Base-by-base conservation (phyloP, 2,329 filamentous ascomycete species). In the Zymoseptoria ardabiliae region DNA sequence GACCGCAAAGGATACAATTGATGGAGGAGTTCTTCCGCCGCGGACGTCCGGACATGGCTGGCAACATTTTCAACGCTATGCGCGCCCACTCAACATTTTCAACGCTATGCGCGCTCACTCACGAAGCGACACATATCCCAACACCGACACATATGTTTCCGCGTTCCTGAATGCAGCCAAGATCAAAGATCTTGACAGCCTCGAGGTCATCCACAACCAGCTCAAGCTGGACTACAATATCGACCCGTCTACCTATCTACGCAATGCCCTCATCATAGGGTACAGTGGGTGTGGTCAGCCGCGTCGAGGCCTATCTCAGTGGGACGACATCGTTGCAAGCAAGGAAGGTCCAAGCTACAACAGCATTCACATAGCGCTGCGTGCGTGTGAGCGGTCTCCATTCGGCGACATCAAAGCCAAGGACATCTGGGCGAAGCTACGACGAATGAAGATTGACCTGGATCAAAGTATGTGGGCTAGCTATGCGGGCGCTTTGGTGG, bases 41-140 rank as follows among this genome's bases (percentile, higher is more conserved):
- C 48, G 81, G 83, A 25, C 85, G 91, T 10, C 81, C 90, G 11
- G 92, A 97, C 69, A 91, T 97, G 82, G 92, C 90, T 2, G 85
- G 85, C 53, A 82, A 91, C 62, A 85, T 96, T 35, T 97, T 99
- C 74, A 89, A 89, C 13, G 90, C 97, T 72, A 97, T 97, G 92
- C 88, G 91, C n/a, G 82, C 88, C 55, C 87, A 91, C 64, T n/a
- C n/a, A n/a, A 91, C 62, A 85, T 96, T 35, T 97, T 99, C 74
- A 89, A 89, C 13, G 90, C 97, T 72, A 97, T 97, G 92, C 88
- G 91, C n/a, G 82, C 88, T 55, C 87, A 91, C 64, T 79, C 82
- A 22, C 83, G 86, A 59, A 76, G 77, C 2, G 75, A 78, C 1
- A 82, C 84, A 21, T 84, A 88, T 0, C 91, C 94, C 0, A 86